Percentiles rank a stretch among this genome's conserved stretches.
These are phyloP conservation scores for Smithsoniella earleae DNA, from an alignment of 163 green algal species.

Conservation along the genomic window DNA sequence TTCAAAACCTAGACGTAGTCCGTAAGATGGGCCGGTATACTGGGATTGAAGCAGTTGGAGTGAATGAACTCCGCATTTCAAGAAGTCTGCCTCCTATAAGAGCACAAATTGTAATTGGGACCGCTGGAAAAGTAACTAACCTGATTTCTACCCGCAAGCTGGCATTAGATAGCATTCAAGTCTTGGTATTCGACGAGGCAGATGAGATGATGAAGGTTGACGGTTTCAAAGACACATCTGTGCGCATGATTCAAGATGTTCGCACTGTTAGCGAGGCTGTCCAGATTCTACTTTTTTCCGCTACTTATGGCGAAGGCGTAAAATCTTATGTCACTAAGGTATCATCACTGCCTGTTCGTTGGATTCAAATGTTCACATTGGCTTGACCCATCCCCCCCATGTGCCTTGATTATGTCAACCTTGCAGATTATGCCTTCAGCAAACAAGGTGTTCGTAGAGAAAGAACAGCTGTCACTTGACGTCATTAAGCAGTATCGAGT, in stretches of 20 bases:
- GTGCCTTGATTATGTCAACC: too few relatives aligned
- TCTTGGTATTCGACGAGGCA: slow-evolving; percentile 94
- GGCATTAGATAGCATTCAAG: slow-evolving; percentile 42
- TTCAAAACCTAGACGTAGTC: slow-evolving; percentile 87
- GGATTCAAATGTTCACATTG: too few relatives aligned
- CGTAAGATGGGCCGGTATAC: slow-evolving; percentile 81
- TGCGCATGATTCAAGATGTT: slow-evolving; percentile 62
- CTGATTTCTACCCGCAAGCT: slow-evolving; percentile 80
- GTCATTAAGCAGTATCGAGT: slow-evolving; percentile 98
- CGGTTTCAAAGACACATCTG: slow-evolving; percentile 78
- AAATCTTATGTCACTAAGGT: slow-evolving; percentile 60
- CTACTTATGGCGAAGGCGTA: slow-evolving; percentile 92
- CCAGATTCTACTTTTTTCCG: slow-evolving; percentile 93
- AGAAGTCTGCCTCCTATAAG: slow-evolving; percentile 30
- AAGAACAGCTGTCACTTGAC: slow-evolving; percentile 88
- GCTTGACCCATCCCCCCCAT: too few relatives aligned
- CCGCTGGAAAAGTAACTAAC: slow-evolving; percentile 85
- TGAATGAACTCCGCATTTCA: not conserved
- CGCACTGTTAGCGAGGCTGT: slow-evolving; percentile 36
- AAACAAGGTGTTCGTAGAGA: slow-evolving; percentile 78
- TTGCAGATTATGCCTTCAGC: slow-evolving; percentile 21
- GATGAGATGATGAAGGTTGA: slow-evolving; percentile 97
- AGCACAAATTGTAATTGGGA: slow-evolving; percentile 85
- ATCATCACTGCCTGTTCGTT: not conserved
- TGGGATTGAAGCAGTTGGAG: slow-evolving; percentile 33